Conservation (phyloP, 1,284 basidiomycete genomes). For the Naganishia cerealis region DNA sequence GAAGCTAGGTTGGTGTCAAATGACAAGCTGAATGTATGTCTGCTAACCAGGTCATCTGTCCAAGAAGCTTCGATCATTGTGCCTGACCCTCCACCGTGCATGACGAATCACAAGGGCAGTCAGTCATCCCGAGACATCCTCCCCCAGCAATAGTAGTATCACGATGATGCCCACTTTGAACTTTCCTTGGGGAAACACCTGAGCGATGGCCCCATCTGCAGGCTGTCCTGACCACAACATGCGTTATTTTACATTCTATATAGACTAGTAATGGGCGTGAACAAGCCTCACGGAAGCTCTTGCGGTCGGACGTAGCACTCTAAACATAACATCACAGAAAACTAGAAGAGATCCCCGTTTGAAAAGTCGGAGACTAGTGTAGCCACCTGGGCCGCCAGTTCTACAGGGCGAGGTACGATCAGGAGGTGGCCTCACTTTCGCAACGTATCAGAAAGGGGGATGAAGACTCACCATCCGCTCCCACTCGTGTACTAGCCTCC, state of each 20-base stretch:
- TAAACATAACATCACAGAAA: background rate
- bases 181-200: too few species aligned
- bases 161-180: too few species aligned
- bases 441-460: background rate
- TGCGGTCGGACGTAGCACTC: background rate
- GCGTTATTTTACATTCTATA: slow-evolving; percentile 2
- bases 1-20: background rate
- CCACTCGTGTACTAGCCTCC: slow-evolving; percentile 72
- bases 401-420: background rate
- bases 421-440: background rate
- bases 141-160: too few species aligned
- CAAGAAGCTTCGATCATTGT: too few species aligned
- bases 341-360: slow-evolving; percentile 21
- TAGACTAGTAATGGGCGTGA: background rate
- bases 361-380: slow-evolving; percentile 26
- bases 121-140: background rate
- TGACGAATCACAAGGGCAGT: background rate
- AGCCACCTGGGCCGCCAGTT: slow-evolving; percentile 20
- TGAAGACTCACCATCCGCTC: slow-evolving; percentile 59
- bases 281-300: background rate
- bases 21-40: background rate
- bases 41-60: background rate
- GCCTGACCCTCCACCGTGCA: background rate
- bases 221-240: background rate
- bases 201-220: too few species aligned